Evolutionary conservation across 2,329 filamentous ascomycete species (phyloP), one percentile per base, ranked within the genome.

Genomic region (Aspergillus udagawae): DNA sequence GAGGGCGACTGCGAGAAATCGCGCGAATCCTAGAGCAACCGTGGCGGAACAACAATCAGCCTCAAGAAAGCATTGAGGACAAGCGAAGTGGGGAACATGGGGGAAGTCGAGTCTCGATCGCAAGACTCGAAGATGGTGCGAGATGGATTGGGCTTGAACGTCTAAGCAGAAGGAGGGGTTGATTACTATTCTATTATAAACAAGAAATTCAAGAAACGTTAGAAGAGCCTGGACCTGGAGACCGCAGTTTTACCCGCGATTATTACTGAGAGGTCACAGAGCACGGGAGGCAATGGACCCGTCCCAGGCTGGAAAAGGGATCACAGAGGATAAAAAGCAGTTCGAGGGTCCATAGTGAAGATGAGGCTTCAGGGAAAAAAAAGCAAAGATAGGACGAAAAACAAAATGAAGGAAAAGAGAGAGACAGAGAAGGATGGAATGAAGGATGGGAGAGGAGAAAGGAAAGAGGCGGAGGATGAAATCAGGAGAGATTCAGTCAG

Each of bases 21-120:
- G 55, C 53, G 54, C 53, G 25, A 12, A 51, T 47, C 27, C 49
- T 59, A 54, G 54, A 58, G 57, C 54, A 51, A 54, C 51, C 17
- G 45, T 45, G 56, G 53, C 49, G 51, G 21, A 58, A 47, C 53
- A 27, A 58, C 56, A 41, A 57, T 64, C 56, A 65, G 62, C 60
- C 21, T 47, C 21, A 23, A 8, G 21, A 14, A 25, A 47, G 14
- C 20, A 47, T 17, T 14, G 44, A 25, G 44, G 14, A 47, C 23
- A 14, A 47, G 23, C 20, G 9, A 23, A 47, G 21, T 47, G 44
- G 44, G 21, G 20, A 47, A 14, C 21, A 47, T 23, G 3, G 20
- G 21, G 20, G 42, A 12, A 12, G 12, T 44, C 21, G n/a, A 20
- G 41, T 4, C 20, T 44, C 21, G 41, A 44, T 44, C n/a, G 21